These are phyloP conservation scores for Cymbopogon flexuosus DNA, from an alignment of 202 grass and related monocot species.

Conservation along the genomic window DNA sequence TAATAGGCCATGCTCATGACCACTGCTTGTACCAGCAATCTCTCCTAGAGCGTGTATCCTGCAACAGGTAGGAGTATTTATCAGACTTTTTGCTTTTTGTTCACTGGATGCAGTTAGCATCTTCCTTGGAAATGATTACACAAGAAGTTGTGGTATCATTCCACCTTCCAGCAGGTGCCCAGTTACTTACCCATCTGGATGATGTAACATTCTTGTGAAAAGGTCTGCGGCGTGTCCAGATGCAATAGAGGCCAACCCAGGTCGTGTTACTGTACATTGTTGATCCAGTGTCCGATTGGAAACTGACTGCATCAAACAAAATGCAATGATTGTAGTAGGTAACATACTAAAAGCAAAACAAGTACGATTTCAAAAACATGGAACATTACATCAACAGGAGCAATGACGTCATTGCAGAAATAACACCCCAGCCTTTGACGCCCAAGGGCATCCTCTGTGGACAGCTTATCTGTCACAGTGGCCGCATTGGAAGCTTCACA, in stretches of 20 bases:
- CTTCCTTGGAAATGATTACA: neutral
- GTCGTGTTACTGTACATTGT: slow-evolving; percentile 95
- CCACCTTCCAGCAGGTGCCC: neutral
- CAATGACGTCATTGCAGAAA: slow-evolving; percentile 91
- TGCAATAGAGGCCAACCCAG: slow-evolving; percentile 82
- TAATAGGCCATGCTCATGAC: slow-evolving; percentile 50
- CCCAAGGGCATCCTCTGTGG: slow-evolving; percentile 38
- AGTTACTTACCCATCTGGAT: slow-evolving; percentile 65
- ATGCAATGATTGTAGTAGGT: slow-evolving; percentile 4
- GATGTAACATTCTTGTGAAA: slow-evolving; percentile 71
- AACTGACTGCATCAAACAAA: slow-evolving; percentile 54
- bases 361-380: neutral
- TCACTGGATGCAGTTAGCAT: neutral
- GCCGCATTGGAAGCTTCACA: slow-evolving; percentile 31
- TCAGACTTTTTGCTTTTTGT: neutral
- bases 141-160: neutral
- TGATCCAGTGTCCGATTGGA: slow-evolving; percentile 93
- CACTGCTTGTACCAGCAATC: slow-evolving; percentile 47
- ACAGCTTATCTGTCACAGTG: slow-evolving; percentile 23
- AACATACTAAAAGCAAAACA: neutral
- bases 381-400: slow-evolving; percentile 86
- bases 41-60: slow-evolving; percentile 88
- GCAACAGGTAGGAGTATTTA: slow-evolving; percentile 28
- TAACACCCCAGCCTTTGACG: slow-evolving; percentile 76
- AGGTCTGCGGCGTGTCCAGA: slow-evolving; percentile 76